A percentile compares a stretch with the other conserved stretches of the same genome.
These are phyloP conservation scores for Colletotrichum siamense DNA, from an alignment of 2,329 filamentous ascomycete genomes.

Conservation along the genomic window DNA sequence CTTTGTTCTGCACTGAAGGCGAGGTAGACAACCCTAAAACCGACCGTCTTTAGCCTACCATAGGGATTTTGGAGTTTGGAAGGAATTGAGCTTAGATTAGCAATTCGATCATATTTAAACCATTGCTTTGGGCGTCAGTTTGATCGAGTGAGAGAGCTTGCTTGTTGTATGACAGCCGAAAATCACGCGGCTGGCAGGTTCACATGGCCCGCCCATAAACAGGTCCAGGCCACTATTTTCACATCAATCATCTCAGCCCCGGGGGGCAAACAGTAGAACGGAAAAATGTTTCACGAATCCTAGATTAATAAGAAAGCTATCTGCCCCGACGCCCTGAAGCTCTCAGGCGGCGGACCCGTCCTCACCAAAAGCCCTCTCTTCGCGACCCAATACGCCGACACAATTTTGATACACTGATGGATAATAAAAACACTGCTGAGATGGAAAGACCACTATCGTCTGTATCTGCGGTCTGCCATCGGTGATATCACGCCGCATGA, in stretches of 20 bases:
- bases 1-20: not conserved
- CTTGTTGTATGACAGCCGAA: not conserved
- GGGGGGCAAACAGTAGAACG: not conserved
- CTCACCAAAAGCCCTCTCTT: not conserved
- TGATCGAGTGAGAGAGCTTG: not conserved
- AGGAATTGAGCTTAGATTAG: not conserved
- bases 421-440: constrained; percentile 9
- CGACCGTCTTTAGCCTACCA: constrained; percentile 3
- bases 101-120: not conserved
- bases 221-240: not conserved
- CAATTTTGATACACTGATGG: constrained; percentile 21
- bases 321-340: not conserved
- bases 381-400: constrained; percentile 15
- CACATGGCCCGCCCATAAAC: not conserved
- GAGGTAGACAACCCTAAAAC: not conserved
- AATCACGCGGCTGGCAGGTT: not conserved
- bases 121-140: not conserved
- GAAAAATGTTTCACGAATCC: not conserved
- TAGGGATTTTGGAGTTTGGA: constrained; percentile 2
- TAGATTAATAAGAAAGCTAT: constrained; percentile 16
- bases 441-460: not conserved
- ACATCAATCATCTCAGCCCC: not conserved
- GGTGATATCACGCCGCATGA: not conserved
- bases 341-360: not conserved
- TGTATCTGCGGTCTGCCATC: not conserved